phyloP scores from a whole-genome alignment of 805 yeast genomes.

The Candida silvicultrix region DNA sequence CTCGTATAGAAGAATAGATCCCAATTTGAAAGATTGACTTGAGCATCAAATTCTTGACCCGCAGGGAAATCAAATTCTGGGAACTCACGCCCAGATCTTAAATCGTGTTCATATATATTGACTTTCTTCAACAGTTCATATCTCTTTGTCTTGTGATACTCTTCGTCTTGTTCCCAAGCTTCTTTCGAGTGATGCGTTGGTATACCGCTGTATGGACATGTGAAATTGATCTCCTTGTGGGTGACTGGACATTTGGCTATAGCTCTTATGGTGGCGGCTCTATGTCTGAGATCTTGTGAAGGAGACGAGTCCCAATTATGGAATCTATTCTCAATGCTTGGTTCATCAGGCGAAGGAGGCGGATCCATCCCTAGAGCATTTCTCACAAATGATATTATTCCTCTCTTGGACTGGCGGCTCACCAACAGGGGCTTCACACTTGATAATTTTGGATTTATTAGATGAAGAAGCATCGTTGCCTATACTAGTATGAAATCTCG shows the following conservation, averaged over 20 bases:
- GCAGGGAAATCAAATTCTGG: conserved; percentile 95
- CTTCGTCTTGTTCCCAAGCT: conserved; percentile 80
- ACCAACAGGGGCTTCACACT: too few species aligned
- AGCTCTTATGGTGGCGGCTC: conserved; percentile 88
- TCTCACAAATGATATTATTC: conserved; percentile 32
- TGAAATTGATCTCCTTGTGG: conserved; percentile 66
- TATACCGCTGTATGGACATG: conserved; percentile 91
- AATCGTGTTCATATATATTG: conserved; percentile 89
- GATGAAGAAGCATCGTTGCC: too few species aligned
- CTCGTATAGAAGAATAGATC: conserved; percentile 91
- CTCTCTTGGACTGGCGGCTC: conserved; percentile 9
- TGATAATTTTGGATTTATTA: not conserved
- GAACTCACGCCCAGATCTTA: conserved; percentile 88
- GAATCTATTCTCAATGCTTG: conserved; percentile 67
- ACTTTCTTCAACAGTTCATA: conserved; percentile 79
- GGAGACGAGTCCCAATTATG: conserved; percentile 94
- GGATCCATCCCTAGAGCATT: conserved; percentile 54
- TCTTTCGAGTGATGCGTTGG: conserved; percentile 91
- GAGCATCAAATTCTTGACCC: conserved; percentile 65
- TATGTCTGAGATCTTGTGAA: conserved; percentile 73
- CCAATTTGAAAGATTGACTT: conserved; percentile 80
- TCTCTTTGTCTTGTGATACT: conserved; percentile 59
- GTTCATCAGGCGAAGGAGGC: conserved; percentile 57
- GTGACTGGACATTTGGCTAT: conserved; percentile 91
- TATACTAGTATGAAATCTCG: not conserved